Evolutionary conservation across 164 flowering plant genomes (phyloP).

Genomic region (Warburgia ugandensis): DNA sequence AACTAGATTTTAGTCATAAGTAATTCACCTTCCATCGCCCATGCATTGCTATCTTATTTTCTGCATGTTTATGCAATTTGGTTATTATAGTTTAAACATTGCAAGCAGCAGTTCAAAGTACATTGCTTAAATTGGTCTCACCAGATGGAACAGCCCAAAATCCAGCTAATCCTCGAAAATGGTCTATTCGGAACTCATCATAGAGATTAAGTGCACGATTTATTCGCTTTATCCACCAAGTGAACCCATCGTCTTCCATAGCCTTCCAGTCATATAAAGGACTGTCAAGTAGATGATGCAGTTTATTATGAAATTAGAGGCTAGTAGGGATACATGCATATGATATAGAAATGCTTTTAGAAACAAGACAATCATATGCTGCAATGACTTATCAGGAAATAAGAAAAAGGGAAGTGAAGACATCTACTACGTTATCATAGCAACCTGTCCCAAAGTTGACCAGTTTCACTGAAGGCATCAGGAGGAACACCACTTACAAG

Average conservation of each 20-base stretch:
- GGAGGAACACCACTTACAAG: slow-evolving; percentile 99
- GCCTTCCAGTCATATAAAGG: slow-evolving; percentile 71
- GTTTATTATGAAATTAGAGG: background rate
- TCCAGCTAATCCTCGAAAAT: slow-evolving; percentile 96
- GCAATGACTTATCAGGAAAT: no score
- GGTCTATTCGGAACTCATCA: slow-evolving; percentile 96
- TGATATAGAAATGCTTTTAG: background rate
- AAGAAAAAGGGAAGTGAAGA: background rate
- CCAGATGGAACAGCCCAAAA: slow-evolving; percentile 99
- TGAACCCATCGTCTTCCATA: slow-evolving; percentile 77
- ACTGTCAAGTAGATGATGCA: slow-evolving; percentile 9
- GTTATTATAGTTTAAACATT: background rate
- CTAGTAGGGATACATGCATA: background rate
- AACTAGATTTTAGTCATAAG: background rate
- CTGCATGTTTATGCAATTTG: slow-evolving; percentile 37
- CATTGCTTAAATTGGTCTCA: slow-evolving; percentile 21
- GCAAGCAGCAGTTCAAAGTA: background rate
- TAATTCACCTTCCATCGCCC: slow-evolving; percentile 89
- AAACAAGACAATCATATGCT: no score
- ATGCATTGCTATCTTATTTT: slow-evolving; percentile 69
- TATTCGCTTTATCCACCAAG: slow-evolving; percentile 88
- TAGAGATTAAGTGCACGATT: slow-evolving; percentile 70
- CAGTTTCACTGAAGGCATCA: slow-evolving; percentile 97
- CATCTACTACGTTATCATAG: background rate
- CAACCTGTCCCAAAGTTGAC: slow-evolving; percentile 98